Percentiles rank a stretch among this genome's conserved stretches.
Evolutionary conservation across 1,284 basidiomycete genomes (phyloP).

Genomic region (Dichomitus squalens): DNA sequence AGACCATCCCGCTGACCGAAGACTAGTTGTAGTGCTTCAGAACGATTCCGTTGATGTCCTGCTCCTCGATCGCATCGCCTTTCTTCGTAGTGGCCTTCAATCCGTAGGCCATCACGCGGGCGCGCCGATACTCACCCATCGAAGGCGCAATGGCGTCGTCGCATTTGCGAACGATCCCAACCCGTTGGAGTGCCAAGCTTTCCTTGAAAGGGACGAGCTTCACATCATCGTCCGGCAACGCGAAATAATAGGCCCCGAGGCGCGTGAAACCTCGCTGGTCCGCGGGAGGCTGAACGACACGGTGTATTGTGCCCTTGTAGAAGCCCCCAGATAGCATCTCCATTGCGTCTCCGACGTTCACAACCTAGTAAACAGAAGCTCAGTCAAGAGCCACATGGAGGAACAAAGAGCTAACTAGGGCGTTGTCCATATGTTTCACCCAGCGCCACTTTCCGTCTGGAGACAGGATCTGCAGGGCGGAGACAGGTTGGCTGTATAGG

Average conservation of each 20-base stretch:
- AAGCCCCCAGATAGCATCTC: conserved; percentile 47
- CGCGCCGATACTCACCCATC: conserved; percentile 43
- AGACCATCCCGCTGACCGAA: too few relatives aligned
- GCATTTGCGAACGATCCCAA: conserved; percentile 31
- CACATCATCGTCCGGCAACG: conserved; percentile 35
- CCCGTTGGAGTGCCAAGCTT: conserved; percentile 35
- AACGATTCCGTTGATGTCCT: neutral
- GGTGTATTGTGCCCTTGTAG: conserved; percentile 44
- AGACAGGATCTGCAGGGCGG: conserved; percentile 58
- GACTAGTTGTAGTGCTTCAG: neutral
- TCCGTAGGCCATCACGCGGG: too few relatives aligned
- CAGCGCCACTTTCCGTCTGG: conserved; percentile 58
- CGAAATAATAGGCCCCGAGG: conserved; percentile 48
- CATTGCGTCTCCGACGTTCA: conserved; percentile 48
- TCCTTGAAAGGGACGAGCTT: conserved; percentile 32
- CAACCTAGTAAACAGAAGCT: too few relatives aligned
- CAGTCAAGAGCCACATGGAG: too few relatives aligned
- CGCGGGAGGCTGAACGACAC: conserved; percentile 49
- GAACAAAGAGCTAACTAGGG: too few relatives aligned
- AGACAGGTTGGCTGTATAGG: conserved; percentile 61
- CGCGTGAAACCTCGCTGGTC: conserved; percentile 48
- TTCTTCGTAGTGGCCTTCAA: neutral
- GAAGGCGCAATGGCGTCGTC: conserved; percentile 36
- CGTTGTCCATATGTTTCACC: too few relatives aligned
- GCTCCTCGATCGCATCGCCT: neutral